Base-by-base conservation (phyloP, 192 early-diverging fungal genomes). In the Cetraspora pellucida region DNA sequence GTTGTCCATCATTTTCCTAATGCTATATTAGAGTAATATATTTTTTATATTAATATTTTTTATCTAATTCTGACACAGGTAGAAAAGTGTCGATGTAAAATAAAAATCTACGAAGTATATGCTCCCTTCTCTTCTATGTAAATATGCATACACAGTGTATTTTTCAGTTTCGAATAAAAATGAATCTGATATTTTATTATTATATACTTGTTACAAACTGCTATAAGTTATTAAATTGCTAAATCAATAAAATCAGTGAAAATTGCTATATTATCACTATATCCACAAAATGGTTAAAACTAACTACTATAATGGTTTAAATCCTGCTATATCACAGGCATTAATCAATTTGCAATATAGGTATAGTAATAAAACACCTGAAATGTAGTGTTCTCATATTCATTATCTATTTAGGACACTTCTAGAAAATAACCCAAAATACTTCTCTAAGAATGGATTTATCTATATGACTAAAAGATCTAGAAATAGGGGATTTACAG, bases 371-470 rank as follows among this genome's bases (percentile, higher is more conserved):
- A n/a, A 61, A 30, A 61, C n/a, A 10, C 59, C 23, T 19, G 65
- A 67, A 67, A 67, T 43, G 37, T 67, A 19, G 65, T 67, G 65
- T 67, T 67, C 65, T 67, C 45, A 31, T 67, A n/a, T 67, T 46
- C 30, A 31, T 44, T 44, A 28, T 67, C 65, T 31, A 67, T 67
- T 67, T 67, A 67, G 30, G 65, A 6, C 3, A 67, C 65, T 67
- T 67, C 2, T 67, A 44, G 65, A 67, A 67, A 30, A 67, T 67
- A 67, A 67, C 37, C 31, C 65, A 67, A 67, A 67, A 67, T 67
- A 67, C 65, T 67, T 67, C 44, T 67, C 65, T 1, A 67, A 67
- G 65, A 67, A 67, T 67, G 65, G 65, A 67, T 67, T 67, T 67
- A 67, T 67, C 45, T 10, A 67, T 19, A 67, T 67, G 65, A 45